Percentiles rank a stretch among this genome's conserved stretches.
These are phyloP conservation scores for Dichotomopilus funicola DNA, from an alignment of 2,329 filamentous ascomycete species.

Conservation along the genomic window DNA sequence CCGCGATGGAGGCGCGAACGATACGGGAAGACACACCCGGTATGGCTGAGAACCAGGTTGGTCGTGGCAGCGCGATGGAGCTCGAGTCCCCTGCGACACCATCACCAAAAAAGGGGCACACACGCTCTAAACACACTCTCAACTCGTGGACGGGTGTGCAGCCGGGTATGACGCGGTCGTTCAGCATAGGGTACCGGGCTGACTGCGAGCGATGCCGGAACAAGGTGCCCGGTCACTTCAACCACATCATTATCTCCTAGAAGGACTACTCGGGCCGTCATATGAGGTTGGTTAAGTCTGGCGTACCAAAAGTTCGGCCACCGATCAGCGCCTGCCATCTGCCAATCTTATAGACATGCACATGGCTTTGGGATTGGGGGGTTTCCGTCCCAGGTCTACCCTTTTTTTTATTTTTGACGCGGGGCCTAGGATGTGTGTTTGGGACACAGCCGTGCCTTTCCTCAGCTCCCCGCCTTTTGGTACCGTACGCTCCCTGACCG, in stretches of 20 bases:
- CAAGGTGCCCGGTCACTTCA: constrained; percentile 73
- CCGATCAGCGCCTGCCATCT: neutral
- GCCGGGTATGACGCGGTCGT: constrained; percentile 60
- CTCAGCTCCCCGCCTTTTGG: too few species aligned
- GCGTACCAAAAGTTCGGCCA: neutral
- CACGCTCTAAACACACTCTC: constrained; percentile 52
- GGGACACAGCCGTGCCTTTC: too few species aligned
- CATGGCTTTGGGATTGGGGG: too few species aligned
- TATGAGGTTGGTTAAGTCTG: constrained; percentile 9
- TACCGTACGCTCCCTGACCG: too few species aligned
- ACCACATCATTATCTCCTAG: constrained; percentile 67
- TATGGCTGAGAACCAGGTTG: constrained; percentile 1
- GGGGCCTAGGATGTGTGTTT: too few species aligned
- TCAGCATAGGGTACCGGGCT: constrained; percentile 71
- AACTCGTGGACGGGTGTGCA: constrained; percentile 54
- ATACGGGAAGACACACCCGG: constrained; percentile 20
- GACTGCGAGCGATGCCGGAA: constrained; percentile 73
- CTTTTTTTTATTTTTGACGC: too few species aligned
- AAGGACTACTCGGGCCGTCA: constrained; percentile 6
- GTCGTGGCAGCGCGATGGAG: constrained; percentile 26
- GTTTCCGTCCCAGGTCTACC: too few species aligned
- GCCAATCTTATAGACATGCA: neutral
- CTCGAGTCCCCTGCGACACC: constrained; percentile 41
- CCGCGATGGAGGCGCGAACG: constrained; percentile 28
- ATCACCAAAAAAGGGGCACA: constrained; percentile 47